Conservation (phyloP, 257 asterid genomes). For the Craterostigma plantagineum region DNA sequence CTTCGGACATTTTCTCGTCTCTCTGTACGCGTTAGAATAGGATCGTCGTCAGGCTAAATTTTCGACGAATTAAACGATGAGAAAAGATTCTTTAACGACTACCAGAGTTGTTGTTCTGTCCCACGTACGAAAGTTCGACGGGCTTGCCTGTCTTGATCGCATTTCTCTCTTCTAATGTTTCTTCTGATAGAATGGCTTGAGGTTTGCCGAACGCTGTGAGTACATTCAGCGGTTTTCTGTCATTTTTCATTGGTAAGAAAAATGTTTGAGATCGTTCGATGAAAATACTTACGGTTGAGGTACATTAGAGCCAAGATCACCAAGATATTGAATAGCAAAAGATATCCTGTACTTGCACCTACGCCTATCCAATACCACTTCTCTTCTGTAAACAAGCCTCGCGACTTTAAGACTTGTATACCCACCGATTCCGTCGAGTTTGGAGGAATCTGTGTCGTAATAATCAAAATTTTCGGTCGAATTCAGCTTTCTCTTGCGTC, state of each 20-base stretch:
- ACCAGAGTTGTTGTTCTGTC: slow-evolving; percentile 4
- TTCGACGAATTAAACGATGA: too few species aligned
- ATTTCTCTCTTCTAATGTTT: slow-evolving; percentile 26
- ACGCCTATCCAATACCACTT: slow-evolving; percentile 77
- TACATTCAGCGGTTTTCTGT: background rate
- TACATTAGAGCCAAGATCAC: slow-evolving; percentile 37
- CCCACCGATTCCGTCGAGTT: slow-evolving; percentile 46
- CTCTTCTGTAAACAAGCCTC: slow-evolving; percentile 45
- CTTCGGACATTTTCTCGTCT: slow-evolving; percentile 15
- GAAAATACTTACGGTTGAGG: slow-evolving; percentile 47
- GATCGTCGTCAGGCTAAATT: too few species aligned
- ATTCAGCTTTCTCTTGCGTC: too few species aligned
- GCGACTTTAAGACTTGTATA: slow-evolving; percentile 25
- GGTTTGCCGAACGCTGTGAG: slow-evolving; percentile 61
- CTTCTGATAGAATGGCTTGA: slow-evolving; percentile 42
- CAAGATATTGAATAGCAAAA: slow-evolving; percentile 36
- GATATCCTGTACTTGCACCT: slow-evolving; percentile 42
- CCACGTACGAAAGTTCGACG: slow-evolving; percentile 14
- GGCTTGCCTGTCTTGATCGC: slow-evolving; percentile 20
- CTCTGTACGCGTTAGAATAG: slow-evolving; percentile 13
- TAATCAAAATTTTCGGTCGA: background rate
- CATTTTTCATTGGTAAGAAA: slow-evolving; percentile 1
- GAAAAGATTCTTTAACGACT: background rate
- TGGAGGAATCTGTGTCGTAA: slow-evolving; percentile 23
- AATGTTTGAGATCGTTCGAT: background rate